These are phyloP conservation scores for Meredithiella fracta DNA, from an alignment of 2,329 filamentous ascomycete genomes.

Conservation along the genomic window DNA sequence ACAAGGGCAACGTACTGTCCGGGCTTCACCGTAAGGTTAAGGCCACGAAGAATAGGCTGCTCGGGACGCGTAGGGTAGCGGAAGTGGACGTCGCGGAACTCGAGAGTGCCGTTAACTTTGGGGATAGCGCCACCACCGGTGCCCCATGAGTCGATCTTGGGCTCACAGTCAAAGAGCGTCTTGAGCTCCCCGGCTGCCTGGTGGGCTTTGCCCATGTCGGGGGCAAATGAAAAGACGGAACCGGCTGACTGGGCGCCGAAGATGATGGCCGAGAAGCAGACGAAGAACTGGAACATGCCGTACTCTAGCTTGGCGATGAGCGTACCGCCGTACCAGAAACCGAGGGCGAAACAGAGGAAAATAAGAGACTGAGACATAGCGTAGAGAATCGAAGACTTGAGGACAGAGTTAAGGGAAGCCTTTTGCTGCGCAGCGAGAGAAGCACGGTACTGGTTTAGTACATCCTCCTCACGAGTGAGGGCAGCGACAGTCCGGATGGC, in stretches of 20 bases:
- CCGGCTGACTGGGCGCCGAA: slow-evolving; percentile 88
- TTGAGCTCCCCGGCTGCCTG: slow-evolving; percentile 68
- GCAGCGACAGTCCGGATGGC: slow-evolving; percentile 88
- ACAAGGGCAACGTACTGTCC: slow-evolving; percentile 81
- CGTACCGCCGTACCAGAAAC: slow-evolving; percentile 82
- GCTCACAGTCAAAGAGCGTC: slow-evolving; percentile 65
- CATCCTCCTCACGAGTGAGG: slow-evolving; percentile 71
- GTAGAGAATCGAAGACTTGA: slow-evolving; percentile 65
- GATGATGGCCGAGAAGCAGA: slow-evolving; percentile 74
- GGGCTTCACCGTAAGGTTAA: slow-evolving; percentile 57
- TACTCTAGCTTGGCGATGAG: slow-evolving; percentile 59
- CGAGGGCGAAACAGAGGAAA: slow-evolving; percentile 70
- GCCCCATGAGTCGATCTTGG: slow-evolving; percentile 70
- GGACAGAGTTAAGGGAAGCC: slow-evolving; percentile 52
- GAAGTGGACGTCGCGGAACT: slow-evolving; percentile 89
- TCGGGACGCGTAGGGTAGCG: slow-evolving; percentile 82
- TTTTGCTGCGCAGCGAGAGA: slow-evolving; percentile 51
- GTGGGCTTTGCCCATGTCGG: slow-evolving; percentile 86
- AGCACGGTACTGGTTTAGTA: slow-evolving; percentile 52
- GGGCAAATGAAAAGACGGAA: slow-evolving; percentile 73
- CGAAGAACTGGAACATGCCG: slow-evolving; percentile 72
- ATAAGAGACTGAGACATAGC: slow-evolving; percentile 70
- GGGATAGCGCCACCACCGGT: slow-evolving; percentile 46
- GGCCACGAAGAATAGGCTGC: slow-evolving; percentile 75
- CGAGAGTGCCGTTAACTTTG: slow-evolving; percentile 57